Evolutionary conservation across 768 basidiomycete species (phyloP).

Genomic region (Mycena alexandri): DNA sequence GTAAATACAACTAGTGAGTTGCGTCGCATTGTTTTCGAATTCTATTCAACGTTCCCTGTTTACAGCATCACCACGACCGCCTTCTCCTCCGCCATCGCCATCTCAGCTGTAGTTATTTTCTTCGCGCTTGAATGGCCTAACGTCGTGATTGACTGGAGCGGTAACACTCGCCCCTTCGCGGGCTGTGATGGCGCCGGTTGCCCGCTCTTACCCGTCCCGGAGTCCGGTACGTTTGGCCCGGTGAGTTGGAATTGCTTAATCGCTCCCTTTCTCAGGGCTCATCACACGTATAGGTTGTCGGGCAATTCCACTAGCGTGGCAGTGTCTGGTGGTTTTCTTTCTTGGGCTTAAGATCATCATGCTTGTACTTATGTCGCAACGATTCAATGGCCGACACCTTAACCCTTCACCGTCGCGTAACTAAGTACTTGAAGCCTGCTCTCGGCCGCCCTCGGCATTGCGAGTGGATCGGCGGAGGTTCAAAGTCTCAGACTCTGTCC

Average conservation of each 20-base stretch:
- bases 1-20: constrained; percentile 46
- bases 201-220: constrained; percentile 33
- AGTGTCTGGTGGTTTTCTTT: no score
- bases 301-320: no score
- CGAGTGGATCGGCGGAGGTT: no score
- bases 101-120: constrained; percentile 53
- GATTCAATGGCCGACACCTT: no score
- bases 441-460: no score
- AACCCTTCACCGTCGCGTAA: no score
- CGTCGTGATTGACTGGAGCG: constrained; percentile 47
- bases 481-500: no score
- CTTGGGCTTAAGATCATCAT: no score
- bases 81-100: constrained; percentile 49
- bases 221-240: constrained; percentile 42
- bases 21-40: not conserved
- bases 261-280: no score
- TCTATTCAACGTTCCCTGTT: not conserved
- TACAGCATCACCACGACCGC: constrained; percentile 47
- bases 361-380: no score
- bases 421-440: no score
- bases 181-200: constrained; percentile 39
- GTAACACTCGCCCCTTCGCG: constrained; percentile 43
- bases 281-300: no score
- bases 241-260: constrained; percentile 11
- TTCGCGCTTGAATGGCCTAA: constrained; percentile 46